Percentiles rank a stretch among this genome's conserved stretches.
phyloP scores from a whole-genome alignment of 805 yeast species.

The Kodamaea sagamina region DNA sequence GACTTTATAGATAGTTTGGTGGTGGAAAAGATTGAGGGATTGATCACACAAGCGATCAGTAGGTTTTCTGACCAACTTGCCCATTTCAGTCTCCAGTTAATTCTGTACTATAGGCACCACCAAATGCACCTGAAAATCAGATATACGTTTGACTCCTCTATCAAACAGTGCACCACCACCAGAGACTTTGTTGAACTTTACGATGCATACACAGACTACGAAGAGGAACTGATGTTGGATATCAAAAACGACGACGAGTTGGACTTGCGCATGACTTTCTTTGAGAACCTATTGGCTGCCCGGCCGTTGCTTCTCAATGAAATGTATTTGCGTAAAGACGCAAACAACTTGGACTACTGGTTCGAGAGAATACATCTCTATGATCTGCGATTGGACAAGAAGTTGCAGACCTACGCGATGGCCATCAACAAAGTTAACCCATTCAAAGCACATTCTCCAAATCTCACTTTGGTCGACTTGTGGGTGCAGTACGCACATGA shows the following conservation, averaged over 20 bases:
- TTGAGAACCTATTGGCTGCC: constrained; percentile 57
- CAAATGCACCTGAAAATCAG: constrained; percentile 7
- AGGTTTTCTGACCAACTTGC: constrained; percentile 60
- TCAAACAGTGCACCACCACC: constrained; percentile 50
- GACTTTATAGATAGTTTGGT: neutral
- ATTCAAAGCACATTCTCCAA: constrained; percentile 33
- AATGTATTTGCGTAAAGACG: constrained; percentile 60
- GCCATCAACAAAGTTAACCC: constrained; percentile 74
- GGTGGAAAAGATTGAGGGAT: constrained; percentile 1
- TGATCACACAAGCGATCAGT: constrained; percentile 5
- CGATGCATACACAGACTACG: constrained; percentile 61
- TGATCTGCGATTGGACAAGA: constrained; percentile 33
- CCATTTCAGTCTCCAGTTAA: constrained; percentile 39
- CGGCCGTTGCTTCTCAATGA: constrained; percentile 66
- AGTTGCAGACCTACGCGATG: constrained; percentile 55
- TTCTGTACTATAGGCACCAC: constrained; percentile 1
- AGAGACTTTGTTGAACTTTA: constrained; percentile 64
- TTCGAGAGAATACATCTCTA: constrained; percentile 54
- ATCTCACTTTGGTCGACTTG: constrained; percentile 50
- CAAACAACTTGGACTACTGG: constrained; percentile 70
- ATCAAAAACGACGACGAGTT: constrained; percentile 29
- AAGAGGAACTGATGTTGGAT: constrained; percentile 41
- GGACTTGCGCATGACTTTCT: constrained; percentile 46
- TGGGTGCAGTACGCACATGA: constrained; percentile 73
- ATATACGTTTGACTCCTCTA: constrained; percentile 45